A percentile compares a stretch with the other conserved stretches of the same genome.
Conservation (phyloP, 148 eudicot species). For the Arctostaphylos glauca region DNA sequence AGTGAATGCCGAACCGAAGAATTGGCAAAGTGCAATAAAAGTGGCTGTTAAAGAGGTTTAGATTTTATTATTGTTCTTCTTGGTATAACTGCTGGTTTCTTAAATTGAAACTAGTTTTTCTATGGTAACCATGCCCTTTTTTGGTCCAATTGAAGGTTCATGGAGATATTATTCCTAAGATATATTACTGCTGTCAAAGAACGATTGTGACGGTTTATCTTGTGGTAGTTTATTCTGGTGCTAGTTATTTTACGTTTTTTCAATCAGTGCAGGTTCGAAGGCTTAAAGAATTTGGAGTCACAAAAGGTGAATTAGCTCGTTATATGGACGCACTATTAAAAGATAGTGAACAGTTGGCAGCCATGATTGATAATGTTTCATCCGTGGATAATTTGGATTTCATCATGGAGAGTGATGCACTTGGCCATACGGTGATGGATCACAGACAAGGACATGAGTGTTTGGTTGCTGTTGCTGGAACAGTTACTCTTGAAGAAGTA, state of each 20-base stretch:
- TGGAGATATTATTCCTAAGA: slow-evolving; percentile 1
- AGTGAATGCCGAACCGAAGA: slow-evolving; percentile 92
- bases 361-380: slow-evolving; percentile 94
- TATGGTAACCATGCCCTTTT: not conserved
- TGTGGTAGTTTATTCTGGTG: slow-evolving; percentile 1
- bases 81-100: not conserved
- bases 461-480: slow-evolving; percentile 86
- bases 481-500: slow-evolving; percentile 96
- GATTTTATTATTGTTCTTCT: slow-evolving; percentile 1
- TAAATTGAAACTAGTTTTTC: not conserved
- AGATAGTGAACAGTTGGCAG: slow-evolving; percentile 98
- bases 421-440: slow-evolving; percentile 95
- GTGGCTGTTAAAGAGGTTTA: slow-evolving; percentile 98
- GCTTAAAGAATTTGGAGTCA: slow-evolving; percentile 97
- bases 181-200: not conserved
- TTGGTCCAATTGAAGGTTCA: not conserved
- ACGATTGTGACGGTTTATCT: not conserved
- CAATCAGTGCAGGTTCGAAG: slow-evolving; percentile 70
- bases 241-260: not conserved
- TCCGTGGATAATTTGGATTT: slow-evolving; percentile 96
- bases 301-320: slow-evolving; percentile 94
- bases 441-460: slow-evolving; percentile 94
- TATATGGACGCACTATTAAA: slow-evolving; percentile 89
- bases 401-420: slow-evolving; percentile 97
- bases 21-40: slow-evolving; percentile 89